Base-by-base conservation (phyloP, 345 rosid species). In the Arabis hirsuta region DNA sequence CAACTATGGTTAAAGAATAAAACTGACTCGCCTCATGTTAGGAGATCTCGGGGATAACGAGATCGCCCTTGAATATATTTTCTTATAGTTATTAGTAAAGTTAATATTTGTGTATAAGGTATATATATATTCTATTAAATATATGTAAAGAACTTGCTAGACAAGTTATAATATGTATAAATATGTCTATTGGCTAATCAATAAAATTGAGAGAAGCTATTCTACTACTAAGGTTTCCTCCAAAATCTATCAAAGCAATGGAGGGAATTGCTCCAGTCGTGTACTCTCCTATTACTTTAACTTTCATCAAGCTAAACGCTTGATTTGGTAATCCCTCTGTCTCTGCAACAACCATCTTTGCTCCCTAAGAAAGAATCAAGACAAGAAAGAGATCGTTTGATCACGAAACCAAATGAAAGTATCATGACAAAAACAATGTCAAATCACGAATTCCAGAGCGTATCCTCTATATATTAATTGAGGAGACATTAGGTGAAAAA, bases 231-330 rank as follows among this genome's bases (percentile, higher is more conserved):
- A 16, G 16, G 0, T 16, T 16, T 16, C 16, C 16, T 16, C 16
- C 16, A 16, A 16, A 0, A 16, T 16, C 16, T 16, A 16, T 72
- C 73, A 91, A 94, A 63, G 97, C 96, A 69, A 75, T 88, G 14
- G 94, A 88, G 64, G 94, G 90, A 59, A 88, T 88, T 71, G 94
- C 94, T 58, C 94, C 94, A 14, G 94, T 90, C 48, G 94, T 88
- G 62, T 88, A 88, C 54, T 88, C 87, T 69, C 94, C 94, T 62
- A 88, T 88, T 61, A 90, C 90, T 36, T 84, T 86, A 76, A 88
- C 81, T 76, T 88, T 86, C 54, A 71, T 65, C 59, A 88, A 80
- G 52, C 81, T 63, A 62, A 81, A 76, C 47, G 80, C 85, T 12
- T 73, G 69, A 20, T 72, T 81, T 6, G 94, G 94, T 79, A 88